A percentile compares a stretch with the other conserved stretches of the same genome.
phyloP scores from a whole-genome alignment of 768 basidiomycete species.

The Boletus bicolor region DNA sequence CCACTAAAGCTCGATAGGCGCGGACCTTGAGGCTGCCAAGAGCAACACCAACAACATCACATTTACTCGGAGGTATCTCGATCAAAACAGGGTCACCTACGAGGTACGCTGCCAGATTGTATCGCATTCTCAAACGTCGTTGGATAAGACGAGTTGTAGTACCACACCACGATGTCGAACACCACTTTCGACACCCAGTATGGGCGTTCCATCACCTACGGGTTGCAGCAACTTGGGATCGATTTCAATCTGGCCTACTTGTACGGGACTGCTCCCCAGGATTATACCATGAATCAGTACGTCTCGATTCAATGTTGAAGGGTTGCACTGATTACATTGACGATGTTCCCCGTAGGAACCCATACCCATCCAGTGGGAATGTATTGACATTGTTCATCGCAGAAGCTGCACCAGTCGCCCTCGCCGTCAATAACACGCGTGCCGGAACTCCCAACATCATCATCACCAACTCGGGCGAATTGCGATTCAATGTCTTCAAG shows the following conservation, averaged over 20 bases:
- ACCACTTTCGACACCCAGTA: slow-evolving; percentile 57
- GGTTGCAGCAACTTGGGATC: slow-evolving; percentile 50
- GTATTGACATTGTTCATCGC: slow-evolving; percentile 57
- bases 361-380: slow-evolving; percentile 60
- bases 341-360: slow-evolving; percentile 38
- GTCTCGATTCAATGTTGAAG: slow-evolving; percentile 11
- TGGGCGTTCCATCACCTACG: slow-evolving; percentile 53
- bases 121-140: background rate
- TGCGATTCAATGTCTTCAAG: slow-evolving; percentile 63
- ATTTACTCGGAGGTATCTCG: slow-evolving; percentile 72
- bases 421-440: slow-evolving; percentile 62
- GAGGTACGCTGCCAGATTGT: slow-evolving; percentile 42
- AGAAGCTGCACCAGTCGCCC: slow-evolving; percentile 51
- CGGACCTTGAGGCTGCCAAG: slow-evolving; percentile 41
- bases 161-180: slow-evolving; percentile 56
- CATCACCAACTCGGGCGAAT: slow-evolving; percentile 59
- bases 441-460: slow-evolving; percentile 58
- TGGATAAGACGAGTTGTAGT: slow-evolving; percentile 37
- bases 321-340: background rate
- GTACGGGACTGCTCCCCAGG: slow-evolving; percentile 74
- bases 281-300: slow-evolving; percentile 65
- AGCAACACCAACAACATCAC: slow-evolving; percentile 48
- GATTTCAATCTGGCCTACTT: slow-evolving; percentile 58
- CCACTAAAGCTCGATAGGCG: slow-evolving; percentile 32
- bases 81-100: slow-evolving; percentile 75